These are phyloP conservation scores for Fusarium sp. DNA, from an alignment of 2,329 filamentous ascomycete genomes.

Conservation along the genomic window DNA sequence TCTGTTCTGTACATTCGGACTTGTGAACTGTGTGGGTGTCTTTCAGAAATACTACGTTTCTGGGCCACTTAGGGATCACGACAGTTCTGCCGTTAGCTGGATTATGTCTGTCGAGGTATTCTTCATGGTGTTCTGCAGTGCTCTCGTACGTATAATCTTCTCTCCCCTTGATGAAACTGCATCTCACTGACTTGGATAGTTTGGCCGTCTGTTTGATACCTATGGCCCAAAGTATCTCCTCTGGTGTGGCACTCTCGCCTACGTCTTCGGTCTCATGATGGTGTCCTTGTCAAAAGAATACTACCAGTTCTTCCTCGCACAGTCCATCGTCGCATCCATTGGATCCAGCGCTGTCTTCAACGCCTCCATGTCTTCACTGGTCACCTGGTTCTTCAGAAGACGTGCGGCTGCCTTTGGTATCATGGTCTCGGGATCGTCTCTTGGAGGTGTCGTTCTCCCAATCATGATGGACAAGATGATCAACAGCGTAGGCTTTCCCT, in stretches of 20 bases:
- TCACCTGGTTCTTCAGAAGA: constrained; percentile 64
- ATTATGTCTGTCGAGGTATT: constrained; percentile 67
- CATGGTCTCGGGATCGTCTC: constrained; percentile 63
- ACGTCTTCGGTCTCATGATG: constrained; percentile 76
- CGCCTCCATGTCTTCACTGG: constrained; percentile 55
- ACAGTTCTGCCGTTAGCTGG: constrained; percentile 67
- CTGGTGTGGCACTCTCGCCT: constrained; percentile 63
- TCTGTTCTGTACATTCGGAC: constrained; percentile 59
- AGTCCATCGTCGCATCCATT: constrained; percentile 55
- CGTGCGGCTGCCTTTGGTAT: constrained; percentile 66
- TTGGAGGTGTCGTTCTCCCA: constrained; percentile 69
- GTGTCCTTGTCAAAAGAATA: constrained; percentile 61
- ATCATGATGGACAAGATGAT: constrained; percentile 70
- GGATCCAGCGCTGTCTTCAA: constrained; percentile 59
- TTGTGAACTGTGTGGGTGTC: constrained; percentile 62
- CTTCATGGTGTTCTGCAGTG: constrained; percentile 62
- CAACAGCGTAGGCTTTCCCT: constrained; percentile 57
- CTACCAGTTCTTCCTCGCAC: constrained; percentile 60
- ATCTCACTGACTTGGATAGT: constrained; percentile 41
- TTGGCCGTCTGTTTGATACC: constrained; percentile 72
- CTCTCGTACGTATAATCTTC: constrained; percentile 53
- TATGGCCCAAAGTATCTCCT: constrained; percentile 71
- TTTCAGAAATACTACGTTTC: constrained; percentile 70
- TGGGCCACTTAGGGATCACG: constrained; percentile 60
- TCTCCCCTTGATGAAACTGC: constrained; percentile 14